Base-by-base conservation (phyloP, 2,329 filamentous ascomycete genomes). In the Elsinoe batatas region DNA sequence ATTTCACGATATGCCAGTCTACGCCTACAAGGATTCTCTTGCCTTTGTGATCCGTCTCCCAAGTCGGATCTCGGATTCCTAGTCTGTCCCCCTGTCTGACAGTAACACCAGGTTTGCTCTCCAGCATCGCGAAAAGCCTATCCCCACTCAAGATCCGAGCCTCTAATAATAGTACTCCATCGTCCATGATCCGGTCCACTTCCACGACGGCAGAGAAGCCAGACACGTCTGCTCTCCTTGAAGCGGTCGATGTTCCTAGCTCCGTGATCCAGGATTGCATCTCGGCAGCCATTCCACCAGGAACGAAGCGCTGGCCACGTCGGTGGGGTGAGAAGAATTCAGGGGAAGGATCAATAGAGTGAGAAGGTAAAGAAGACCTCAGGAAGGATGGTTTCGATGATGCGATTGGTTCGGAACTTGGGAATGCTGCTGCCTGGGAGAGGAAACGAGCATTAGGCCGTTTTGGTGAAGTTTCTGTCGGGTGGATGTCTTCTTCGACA, bases 241-340 rank as follows among this genome's bases (percentile, higher is more conserved):
- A 32, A 20, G 47, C 20, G 5, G 42, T 37, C 8, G 20, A 30
- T 20, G 67, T 65, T 8, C 66, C 67, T 3, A 65, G 59, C 53
- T 78, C 76, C 13, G 80, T 65, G 11, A 81, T 67, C 77, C 77
- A 80, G 13, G 70, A 67, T 49, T 76, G 71, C 30, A 79, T 63
- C 47, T 71, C 74, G 1, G 72, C 69, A 2, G 78, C 78, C 54
- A 79, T 65, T 1, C 78, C 78, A 3, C 72, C 70, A 1, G 72
- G 65, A 0, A 78, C 44, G 59, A 76, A 80, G 60, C 75, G 75
- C 58, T 76, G 71, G 0, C 71, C 72, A 57, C 72, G 73, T 22
- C 76, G 70, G 46, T 75, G 74, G 1, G 79, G 78, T 0, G 77
- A 79, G 64, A 81, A 81, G 37, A 74, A 70, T 38, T 78, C 74